Evolutionary conservation across 2,329 filamentous ascomycete genomes (phyloP).

Genomic region (Anisogramma anomala): DNA sequence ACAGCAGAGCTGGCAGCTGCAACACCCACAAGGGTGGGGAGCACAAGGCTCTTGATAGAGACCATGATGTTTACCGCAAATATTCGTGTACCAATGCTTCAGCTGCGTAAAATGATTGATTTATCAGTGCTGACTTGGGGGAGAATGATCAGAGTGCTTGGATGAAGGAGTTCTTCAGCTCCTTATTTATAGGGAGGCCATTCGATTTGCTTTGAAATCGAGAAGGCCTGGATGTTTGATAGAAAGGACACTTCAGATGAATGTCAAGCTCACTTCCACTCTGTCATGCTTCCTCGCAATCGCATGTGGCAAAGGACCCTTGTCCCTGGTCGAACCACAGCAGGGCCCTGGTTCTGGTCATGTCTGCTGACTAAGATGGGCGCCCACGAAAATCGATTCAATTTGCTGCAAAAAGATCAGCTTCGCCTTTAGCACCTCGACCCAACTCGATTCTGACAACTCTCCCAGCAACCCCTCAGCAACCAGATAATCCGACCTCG

Average conservation of each 20-base stretch:
- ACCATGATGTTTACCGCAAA: conserved; percentile 33
- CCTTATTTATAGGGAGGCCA: too few relatives aligned
- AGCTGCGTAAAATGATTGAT: neutral
- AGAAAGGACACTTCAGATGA: conserved; percentile 9
- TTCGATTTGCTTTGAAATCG: conserved; percentile 28
- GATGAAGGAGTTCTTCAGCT: conserved; percentile 1
- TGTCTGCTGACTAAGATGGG: too few relatives aligned
- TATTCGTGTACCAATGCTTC: neutral
- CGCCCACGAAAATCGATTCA: too few relatives aligned
- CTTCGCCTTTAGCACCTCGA: too few relatives aligned
- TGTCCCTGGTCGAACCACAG: too few relatives aligned
- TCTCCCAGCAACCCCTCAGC: conserved; percentile 7
- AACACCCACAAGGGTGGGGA: conserved; percentile 41
- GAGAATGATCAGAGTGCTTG: conserved; percentile 3
- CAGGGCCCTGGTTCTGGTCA: too few relatives aligned
- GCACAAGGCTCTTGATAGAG: conserved; percentile 47
- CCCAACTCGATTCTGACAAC: conserved; percentile 7
- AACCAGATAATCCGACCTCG: conserved; percentile 15
- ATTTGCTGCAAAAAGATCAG: too few relatives aligned
- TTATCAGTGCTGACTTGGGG: neutral
- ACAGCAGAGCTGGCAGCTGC: conserved; percentile 69
- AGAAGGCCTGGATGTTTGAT: conserved; percentile 1
- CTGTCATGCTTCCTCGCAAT: too few relatives aligned
- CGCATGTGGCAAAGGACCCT: too few relatives aligned
- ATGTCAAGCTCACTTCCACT: neutral